These are phyloP conservation scores for Bipolaris gigantea DNA, from an alignment of 2,329 filamentous ascomycete genomes.

Conservation along the genomic window DNA sequence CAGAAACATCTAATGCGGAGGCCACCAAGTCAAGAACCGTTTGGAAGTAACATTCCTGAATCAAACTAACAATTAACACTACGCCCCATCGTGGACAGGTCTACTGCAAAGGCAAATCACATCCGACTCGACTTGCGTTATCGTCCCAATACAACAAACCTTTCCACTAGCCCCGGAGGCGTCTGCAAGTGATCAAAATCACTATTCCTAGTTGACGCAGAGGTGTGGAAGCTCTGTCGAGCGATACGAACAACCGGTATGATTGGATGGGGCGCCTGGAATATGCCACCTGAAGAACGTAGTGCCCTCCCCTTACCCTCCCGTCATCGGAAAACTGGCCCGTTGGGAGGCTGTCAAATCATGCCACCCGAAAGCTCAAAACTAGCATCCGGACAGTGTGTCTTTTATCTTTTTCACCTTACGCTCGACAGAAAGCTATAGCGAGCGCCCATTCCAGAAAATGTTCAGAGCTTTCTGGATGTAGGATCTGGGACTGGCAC, in stretches of 20 bases:
- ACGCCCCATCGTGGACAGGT: too few relatives aligned
- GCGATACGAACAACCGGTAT: neutral
- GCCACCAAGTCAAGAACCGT: neutral
- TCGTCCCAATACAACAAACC: neutral
- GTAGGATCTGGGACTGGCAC: constrained; percentile 41
- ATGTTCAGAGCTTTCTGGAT: constrained; percentile 38
- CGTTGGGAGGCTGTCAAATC: constrained; percentile 6
- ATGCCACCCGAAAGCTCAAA: neutral
- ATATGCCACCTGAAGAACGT: constrained; percentile 6
- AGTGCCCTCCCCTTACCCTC: constrained; percentile 8
- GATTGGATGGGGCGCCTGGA: constrained; percentile 13
- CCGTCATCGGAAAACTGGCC: constrained; percentile 12
- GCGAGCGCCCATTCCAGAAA: constrained; percentile 28
- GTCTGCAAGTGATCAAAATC: constrained; percentile 2
- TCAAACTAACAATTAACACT: too few relatives aligned
- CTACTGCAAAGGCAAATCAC: neutral
- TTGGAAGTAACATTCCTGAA: too few relatives aligned
- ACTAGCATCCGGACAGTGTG: neutral
- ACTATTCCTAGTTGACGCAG: constrained; percentile 8
- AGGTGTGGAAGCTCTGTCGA: constrained; percentile 7
- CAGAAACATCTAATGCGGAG: neutral
- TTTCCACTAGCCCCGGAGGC: constrained; percentile 1
- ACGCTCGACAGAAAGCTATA: constrained; percentile 37
- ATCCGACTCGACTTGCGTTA: neutral
- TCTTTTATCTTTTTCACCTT: constrained; percentile 27